Conservation (phyloP, 2,329 filamentous ascomycete genomes). For the Verticillium dahliae region DNA sequence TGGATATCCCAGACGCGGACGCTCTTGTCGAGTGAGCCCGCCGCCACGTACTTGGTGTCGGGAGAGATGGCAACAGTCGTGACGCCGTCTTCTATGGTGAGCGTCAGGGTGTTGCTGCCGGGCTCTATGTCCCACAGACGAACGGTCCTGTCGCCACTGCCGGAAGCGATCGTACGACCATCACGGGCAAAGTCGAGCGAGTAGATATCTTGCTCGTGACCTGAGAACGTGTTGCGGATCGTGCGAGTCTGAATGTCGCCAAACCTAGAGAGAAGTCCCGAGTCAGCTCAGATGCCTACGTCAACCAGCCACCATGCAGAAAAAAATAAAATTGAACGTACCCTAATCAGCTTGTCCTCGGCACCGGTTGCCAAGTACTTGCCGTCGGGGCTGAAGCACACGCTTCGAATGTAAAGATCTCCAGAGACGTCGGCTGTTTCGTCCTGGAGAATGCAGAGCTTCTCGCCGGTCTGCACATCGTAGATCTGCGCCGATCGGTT, state of each 20-base stretch:
- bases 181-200: conserved; percentile 92
- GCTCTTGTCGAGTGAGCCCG: conserved; percentile 93
- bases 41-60: conserved; percentile 88
- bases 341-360: conserved; percentile 93
- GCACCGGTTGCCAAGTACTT: conserved; percentile 91
- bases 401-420: conserved; percentile 93
- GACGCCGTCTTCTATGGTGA: conserved; percentile 93
- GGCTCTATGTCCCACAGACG: conserved; percentile 93
- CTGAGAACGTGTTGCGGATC: conserved; percentile 90
- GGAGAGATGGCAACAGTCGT: conserved; percentile 97
- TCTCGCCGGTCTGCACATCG: conserved; percentile 80
- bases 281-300: neutral
- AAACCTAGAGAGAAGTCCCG: conserved; percentile 56
- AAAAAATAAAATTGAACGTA: conserved; percentile 36
- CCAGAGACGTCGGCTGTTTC: conserved; percentile 80
- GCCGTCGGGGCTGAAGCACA: conserved; percentile 97
- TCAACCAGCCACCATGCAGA: no score
- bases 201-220: conserved; percentile 98
- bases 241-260: conserved; percentile 81
- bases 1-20: conserved; percentile 94
- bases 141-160: conserved; percentile 89
- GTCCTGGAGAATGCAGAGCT: conserved; percentile 86
- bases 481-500: conserved; percentile 99
- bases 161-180: conserved; percentile 89
- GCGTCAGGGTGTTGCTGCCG: conserved; percentile 72